Evolutionary conservation across 306 rosid genomes (phyloP).

Genomic region (Prunus mongolica): DNA sequence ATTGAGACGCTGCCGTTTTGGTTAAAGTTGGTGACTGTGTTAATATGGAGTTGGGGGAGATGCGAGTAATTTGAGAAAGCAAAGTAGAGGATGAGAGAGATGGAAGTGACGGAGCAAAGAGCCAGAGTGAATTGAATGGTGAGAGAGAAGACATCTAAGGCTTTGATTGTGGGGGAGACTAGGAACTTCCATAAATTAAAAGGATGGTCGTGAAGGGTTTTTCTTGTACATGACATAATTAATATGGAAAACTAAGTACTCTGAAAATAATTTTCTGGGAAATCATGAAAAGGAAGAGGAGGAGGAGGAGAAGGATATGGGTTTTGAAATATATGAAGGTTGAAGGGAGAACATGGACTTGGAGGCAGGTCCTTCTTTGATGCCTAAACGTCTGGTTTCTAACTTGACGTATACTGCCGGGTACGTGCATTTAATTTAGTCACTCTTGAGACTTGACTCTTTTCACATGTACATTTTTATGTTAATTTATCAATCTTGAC

Average conservation of each 20-base stretch:
- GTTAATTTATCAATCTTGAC: background rate
- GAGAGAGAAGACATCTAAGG: slow-evolving; percentile 6
- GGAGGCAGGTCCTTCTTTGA: background rate
- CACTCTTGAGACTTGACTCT: background rate
- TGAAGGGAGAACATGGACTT: background rate
- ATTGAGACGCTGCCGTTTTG: background rate
- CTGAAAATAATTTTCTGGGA: background rate
- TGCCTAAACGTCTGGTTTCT: background rate
- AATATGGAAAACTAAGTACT: background rate
- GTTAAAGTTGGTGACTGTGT: background rate
- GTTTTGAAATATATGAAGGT: background rate
- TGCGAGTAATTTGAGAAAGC: slow-evolving; percentile 22
- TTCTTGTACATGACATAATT: slow-evolving; percentile 19
- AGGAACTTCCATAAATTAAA: slow-evolving; percentile 34
- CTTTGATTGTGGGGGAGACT: slow-evolving; percentile 20
- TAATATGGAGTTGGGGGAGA: slow-evolving; percentile 2
- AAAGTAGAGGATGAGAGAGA: slow-evolving; percentile 26
- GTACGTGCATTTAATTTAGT: background rate
- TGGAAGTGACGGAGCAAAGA: slow-evolving; percentile 13
- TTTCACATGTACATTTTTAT: background rate
- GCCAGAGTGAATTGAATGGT: slow-evolving; percentile 29
- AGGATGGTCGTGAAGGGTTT: slow-evolving; percentile 19
- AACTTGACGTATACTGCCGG: background rate
- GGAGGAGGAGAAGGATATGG: background rate
- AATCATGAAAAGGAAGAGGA: background rate